These are phyloP conservation scores for Ganoderma resinaceum DNA, from an alignment of 1,284 basidiomycete genomes.

Conservation along the genomic window DNA sequence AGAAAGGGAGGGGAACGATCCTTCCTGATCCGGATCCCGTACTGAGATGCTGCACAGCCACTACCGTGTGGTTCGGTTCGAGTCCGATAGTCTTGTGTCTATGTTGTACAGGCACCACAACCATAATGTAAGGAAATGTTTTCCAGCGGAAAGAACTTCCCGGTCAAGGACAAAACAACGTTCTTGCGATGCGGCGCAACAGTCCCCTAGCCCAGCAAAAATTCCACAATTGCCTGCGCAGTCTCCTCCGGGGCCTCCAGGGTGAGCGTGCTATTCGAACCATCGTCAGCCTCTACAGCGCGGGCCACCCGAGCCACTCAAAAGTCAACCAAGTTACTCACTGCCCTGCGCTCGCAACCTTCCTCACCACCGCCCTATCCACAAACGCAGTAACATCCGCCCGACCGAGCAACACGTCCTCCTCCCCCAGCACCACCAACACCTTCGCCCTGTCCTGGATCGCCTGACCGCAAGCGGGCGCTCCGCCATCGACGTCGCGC, in stretches of 20 bases:
- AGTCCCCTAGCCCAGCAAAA: no score
- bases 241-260: no score
- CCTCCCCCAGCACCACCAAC: conserved; percentile 15
- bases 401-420: conserved; percentile 13
- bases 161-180: no score
- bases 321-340: conserved; percentile 10
- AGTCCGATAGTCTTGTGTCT: no score
- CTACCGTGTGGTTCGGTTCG: no score
- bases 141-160: no score
- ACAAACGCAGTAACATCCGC: conserved; percentile 1
- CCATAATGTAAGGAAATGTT: no score
- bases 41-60: not conserved
- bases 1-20: not conserved
- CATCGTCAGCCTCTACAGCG: no score
- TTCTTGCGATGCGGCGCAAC: no score
- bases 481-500: conserved; percentile 7
- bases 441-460: conserved; percentile 15
- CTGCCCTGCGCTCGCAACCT: conserved; percentile 9
- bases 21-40: not conserved
- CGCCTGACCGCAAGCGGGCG: conserved; percentile 16
- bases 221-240: no score
- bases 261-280: not conserved
- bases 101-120: no score
- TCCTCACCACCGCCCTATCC: conserved; percentile 1
- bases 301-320: no score